Percentiles rank a stretch among this genome's conserved stretches.
Evolutionary conservation across 345 rosid genomes (phyloP).

Genomic region (Euphorbia tirucalli): DNA sequence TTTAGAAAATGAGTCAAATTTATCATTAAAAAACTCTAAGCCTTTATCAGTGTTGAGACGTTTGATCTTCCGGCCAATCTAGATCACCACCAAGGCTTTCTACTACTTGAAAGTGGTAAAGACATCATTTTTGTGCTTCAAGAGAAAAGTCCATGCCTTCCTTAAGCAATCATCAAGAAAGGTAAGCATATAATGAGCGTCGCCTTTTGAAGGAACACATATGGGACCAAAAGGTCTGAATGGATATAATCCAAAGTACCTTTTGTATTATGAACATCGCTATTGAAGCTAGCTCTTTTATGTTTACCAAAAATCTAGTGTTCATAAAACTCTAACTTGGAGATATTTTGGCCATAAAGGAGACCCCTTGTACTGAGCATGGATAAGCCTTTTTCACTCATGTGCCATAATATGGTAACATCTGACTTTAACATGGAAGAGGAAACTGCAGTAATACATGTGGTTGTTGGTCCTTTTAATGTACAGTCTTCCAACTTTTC

Average conservation of each 20-base stretch:
- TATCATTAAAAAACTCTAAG: not conserved
- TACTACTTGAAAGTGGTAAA: not conserved
- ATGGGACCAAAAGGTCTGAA: not conserved
- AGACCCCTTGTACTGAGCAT: too few species aligned
- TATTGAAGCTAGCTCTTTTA: not conserved
- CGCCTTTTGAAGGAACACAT: not conserved
- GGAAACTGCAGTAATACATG: too few species aligned
- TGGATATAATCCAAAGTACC: not conserved
- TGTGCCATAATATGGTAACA: too few species aligned
- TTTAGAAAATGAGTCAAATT: too few species aligned
- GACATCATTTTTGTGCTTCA: not conserved
- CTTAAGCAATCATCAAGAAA: not conserved
- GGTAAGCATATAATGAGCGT: not conserved
- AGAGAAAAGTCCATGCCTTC: not conserved
- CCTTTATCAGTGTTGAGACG: not conserved
- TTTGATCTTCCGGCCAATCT: not conserved
- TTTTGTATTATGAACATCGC: not conserved
- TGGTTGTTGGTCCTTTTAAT: not conserved
- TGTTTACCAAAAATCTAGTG: not conserved
- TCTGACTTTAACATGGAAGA: too few species aligned
- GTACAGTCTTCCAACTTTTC: not conserved
- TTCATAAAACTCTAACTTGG: not conserved
- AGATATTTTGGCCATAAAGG: not conserved
- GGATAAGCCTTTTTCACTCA: too few species aligned
- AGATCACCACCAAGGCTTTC: not conserved